These are phyloP conservation scores for Rhizoclosmatium globosum DNA, from an alignment of 192 early-diverging fungal genomes.

Conservation along the genomic window DNA sequence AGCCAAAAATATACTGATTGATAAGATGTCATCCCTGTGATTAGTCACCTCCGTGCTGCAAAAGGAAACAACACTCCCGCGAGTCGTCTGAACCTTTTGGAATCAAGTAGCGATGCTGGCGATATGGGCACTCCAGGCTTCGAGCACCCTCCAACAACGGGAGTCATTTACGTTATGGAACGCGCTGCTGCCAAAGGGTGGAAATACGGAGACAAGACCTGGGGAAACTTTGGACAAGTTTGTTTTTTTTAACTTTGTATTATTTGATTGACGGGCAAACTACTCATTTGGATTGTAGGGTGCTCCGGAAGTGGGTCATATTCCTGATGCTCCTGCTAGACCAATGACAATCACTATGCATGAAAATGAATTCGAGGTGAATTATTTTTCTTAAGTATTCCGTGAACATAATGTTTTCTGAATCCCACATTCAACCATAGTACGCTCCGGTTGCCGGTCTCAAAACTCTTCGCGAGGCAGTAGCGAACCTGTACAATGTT, in stretches of 20 bases:
- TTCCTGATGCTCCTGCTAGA: conserved; percentile 38
- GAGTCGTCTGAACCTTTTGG: background rate
- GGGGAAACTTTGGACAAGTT: conserved; percentile 50
- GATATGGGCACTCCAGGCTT: conserved; percentile 6
- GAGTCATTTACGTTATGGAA: conserved; percentile 55
- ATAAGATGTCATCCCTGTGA: no score
- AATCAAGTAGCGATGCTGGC: background rate
- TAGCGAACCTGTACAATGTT: conserved; percentile 62
- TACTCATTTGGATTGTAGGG: conserved; percentile 31
- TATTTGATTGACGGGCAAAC: no score
- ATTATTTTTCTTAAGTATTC: conserved; percentile 42
- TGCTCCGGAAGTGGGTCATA: conserved; percentile 59
- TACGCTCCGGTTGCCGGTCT: conserved; percentile 60
- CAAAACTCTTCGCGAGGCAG: conserved; percentile 48
- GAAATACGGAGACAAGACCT: conserved; percentile 42
- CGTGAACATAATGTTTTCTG: conserved; percentile 20
- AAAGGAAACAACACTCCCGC: no score
- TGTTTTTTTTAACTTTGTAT: no score
- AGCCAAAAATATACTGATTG: no score
- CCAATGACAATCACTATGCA: conserved; percentile 39
- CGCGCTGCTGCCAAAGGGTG: conserved; percentile 55
- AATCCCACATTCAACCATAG: conserved; percentile 8
- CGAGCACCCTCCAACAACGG: conserved; percentile 10
- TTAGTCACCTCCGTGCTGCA: no score
- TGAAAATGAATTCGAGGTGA: conserved; percentile 41